A percentile compares a stretch with the other conserved stretches of the same genome.
Conservation (phyloP, 2,329 filamentous ascomycete species). For the Paraphaeosphaeria minitans region DNA sequence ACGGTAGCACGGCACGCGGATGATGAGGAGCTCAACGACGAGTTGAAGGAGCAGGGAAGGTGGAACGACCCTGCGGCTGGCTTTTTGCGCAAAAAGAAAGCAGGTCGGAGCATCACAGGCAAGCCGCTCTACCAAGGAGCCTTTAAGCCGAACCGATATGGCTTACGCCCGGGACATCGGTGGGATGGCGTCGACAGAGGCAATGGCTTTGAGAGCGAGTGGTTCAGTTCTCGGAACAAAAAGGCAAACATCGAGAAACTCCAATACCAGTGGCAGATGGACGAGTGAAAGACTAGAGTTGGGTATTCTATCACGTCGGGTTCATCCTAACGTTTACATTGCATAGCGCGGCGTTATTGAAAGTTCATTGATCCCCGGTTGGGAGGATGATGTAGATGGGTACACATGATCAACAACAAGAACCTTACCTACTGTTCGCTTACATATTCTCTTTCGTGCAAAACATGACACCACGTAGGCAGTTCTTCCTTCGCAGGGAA, state of each 20-base stretch:
- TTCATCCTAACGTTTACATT: too few relatives aligned
- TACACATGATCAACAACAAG: background rate
- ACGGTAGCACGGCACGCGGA: slow-evolving; percentile 79
- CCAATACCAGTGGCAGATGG: slow-evolving; percentile 96
- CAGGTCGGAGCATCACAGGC: slow-evolving; percentile 54
- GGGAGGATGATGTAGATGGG: background rate
- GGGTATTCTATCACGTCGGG: background rate
- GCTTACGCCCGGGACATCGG: slow-evolving; percentile 86
- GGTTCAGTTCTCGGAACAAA: slow-evolving; percentile 86
- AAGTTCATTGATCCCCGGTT: background rate
- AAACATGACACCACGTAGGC: background rate
- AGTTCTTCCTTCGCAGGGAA: background rate
- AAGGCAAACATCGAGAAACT: slow-evolving; percentile 76
- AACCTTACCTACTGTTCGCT: background rate
- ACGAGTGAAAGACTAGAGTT: slow-evolving; percentile 62
- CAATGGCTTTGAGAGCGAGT: slow-evolving; percentile 91
- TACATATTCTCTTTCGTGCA: background rate
- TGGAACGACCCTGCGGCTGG: slow-evolving; percentile 95
- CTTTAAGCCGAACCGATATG: slow-evolving; percentile 88
- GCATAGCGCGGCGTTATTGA: slow-evolving; percentile 7
- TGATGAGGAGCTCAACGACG: slow-evolving; percentile 83
- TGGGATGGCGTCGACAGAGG: slow-evolving; percentile 97
- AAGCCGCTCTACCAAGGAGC: slow-evolving; percentile 78
- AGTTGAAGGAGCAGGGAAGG: slow-evolving; percentile 73
- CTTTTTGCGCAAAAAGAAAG: slow-evolving; percentile 67